phyloP scores from a whole-genome alignment of 108 stramenopile genomes.

The Discostella stelligeroides region DNA sequence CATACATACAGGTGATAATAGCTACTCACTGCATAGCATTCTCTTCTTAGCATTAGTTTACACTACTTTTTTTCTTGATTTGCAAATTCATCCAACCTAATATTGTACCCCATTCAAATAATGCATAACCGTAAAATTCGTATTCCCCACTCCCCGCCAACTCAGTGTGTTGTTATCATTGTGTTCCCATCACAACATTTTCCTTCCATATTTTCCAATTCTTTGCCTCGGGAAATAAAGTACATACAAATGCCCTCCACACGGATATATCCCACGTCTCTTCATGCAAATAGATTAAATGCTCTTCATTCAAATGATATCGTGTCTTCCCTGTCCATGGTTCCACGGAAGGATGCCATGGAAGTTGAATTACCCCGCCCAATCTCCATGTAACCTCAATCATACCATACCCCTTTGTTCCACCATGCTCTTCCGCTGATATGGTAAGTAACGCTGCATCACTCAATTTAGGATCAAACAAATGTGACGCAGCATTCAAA shows the following conservation, averaged over 20 bases:
- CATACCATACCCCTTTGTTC: conserved; percentile 18
- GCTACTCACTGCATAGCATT: too few relatives aligned
- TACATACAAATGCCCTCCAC: conserved; percentile 71
- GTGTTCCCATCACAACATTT: too few relatives aligned
- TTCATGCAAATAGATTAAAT: conserved; percentile 62
- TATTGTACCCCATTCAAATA: too few relatives aligned
- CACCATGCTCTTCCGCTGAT: conserved; percentile 10
- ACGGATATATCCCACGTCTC: conserved; percentile 80
- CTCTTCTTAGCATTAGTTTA: too few relatives aligned
- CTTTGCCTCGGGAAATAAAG: conserved; percentile 53
- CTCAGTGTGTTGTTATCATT: neutral
- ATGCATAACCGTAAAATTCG: too few relatives aligned
- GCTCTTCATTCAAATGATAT: conserved; percentile 71
- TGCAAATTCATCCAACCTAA: neutral
- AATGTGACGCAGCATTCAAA: conserved; percentile 69
- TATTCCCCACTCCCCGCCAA: neutral
- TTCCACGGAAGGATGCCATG: conserved; percentile 74
- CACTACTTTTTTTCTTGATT: neutral
- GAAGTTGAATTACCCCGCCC: conserved; percentile 56
- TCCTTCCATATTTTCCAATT: conserved; percentile 21
- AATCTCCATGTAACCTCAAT: conserved; percentile 66
- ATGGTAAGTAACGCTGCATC: conserved; percentile 55
- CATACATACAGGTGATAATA: too few relatives aligned
- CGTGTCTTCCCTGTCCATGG: conserved; percentile 67
- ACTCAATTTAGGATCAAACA: conserved; percentile 68